These are phyloP conservation scores for Fusarium concolor DNA, from an alignment of 2,329 filamentous ascomycete genomes.

Conservation along the genomic window DNA sequence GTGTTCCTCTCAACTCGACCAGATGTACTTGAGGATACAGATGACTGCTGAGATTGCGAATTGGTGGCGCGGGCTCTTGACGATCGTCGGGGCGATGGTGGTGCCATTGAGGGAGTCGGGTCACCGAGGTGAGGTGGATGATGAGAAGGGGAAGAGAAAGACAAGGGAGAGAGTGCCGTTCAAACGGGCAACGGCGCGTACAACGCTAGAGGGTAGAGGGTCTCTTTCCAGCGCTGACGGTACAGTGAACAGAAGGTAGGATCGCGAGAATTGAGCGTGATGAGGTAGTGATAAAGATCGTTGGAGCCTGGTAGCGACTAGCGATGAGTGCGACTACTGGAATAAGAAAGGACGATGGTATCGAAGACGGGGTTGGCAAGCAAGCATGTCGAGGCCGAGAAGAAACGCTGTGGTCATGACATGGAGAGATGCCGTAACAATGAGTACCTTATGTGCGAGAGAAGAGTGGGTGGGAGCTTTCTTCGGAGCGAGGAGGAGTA, in stretches of 20 bases:
- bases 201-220: conserved; percentile 1
- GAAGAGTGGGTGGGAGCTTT: conserved; percentile 49
- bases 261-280: conserved; percentile 39
- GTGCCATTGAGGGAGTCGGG: conserved; percentile 64
- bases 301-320: conserved; percentile 33
- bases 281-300: conserved; percentile 28
- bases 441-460: conserved; percentile 32
- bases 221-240: conserved; percentile 2
- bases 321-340: conserved; percentile 41
- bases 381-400: conserved; percentile 44
- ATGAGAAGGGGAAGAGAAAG: conserved; percentile 28
- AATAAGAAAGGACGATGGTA: conserved; percentile 37
- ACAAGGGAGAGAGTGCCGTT: conserved; percentile 6
- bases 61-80: conserved; percentile 88
- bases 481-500: conserved; percentile 15
- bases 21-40: conserved; percentile 82
- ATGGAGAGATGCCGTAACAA: conserved; percentile 32
- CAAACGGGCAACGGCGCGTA: conserved; percentile 10
- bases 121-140: conserved; percentile 48
- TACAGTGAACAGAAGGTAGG: conserved; percentile 8
- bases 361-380: conserved; percentile 44
- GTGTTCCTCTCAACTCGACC: conserved; percentile 80
- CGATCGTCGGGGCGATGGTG: conserved; percentile 82
- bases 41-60: conserved; percentile 80
- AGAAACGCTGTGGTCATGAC: conserved; percentile 40